These are phyloP conservation scores for Arabidopsis lyrata DNA, from an alignment of 441 rosid genomes.

Conservation along the genomic window DNA sequence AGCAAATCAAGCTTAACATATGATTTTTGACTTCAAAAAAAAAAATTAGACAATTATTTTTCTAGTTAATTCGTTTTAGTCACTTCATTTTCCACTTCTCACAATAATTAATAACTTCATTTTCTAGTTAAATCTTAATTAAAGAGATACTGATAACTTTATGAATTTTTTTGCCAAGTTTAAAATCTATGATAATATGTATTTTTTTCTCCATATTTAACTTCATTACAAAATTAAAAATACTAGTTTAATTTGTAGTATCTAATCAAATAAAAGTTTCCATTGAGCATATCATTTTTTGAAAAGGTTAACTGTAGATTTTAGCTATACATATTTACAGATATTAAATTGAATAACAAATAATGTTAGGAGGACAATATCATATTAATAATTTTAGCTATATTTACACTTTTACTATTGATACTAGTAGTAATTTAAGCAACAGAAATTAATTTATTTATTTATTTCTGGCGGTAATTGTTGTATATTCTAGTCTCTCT, in stretches of 20 bases:
- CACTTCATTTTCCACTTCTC: too few species aligned
- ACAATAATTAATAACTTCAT: too few species aligned
- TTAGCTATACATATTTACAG: background rate
- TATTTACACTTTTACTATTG: background rate
- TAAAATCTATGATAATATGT: background rate
- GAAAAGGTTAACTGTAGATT: too few species aligned
- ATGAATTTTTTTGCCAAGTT: background rate
- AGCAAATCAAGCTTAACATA: background rate
- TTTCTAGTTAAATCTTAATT: background rate
- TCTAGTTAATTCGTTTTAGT: too few species aligned
- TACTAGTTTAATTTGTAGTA: too few species aligned
- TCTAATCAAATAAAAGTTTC: background rate
- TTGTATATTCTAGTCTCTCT: background rate
- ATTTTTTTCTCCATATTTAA: background rate
- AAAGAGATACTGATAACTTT: background rate
- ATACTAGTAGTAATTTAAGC: background rate
- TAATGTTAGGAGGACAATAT: background rate
- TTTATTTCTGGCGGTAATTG: background rate
- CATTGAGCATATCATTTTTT: background rate
- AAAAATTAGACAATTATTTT: background rate
- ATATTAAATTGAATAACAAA: background rate
- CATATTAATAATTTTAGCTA: too few species aligned
- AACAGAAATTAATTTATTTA: background rate
- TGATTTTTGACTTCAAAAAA: background rate
- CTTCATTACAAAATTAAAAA: too few species aligned